These are phyloP conservation scores for Globisporangium viniferum DNA, from an alignment of 352 stramenopile genomes.

Conservation along the genomic window DNA sequence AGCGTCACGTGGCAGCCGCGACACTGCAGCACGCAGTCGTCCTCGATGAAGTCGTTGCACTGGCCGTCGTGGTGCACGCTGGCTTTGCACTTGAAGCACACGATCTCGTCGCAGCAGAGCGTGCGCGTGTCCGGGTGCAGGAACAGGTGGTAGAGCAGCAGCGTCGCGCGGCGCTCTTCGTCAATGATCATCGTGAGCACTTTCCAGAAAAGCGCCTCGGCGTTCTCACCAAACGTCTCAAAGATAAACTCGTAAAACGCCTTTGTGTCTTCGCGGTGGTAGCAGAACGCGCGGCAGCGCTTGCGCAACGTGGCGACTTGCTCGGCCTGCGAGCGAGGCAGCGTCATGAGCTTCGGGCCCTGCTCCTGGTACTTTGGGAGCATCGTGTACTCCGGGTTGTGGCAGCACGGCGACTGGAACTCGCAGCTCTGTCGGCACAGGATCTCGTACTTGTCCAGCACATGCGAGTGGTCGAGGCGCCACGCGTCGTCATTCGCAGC, in stretches of 20 bases:
- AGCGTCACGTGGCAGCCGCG: conserved; percentile 51
- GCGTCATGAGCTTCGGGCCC: conserved; percentile 12
- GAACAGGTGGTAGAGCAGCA: conserved; percentile 46
- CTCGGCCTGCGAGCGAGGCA: conserved; percentile 18
- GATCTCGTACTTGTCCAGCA: conserved; percentile 56
- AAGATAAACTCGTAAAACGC: conserved; percentile 38
- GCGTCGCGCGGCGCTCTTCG: conserved; percentile 50
- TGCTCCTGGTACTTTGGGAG: conserved; percentile 21
- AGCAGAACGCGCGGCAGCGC: conserved; percentile 34
- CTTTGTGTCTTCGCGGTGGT: conserved; percentile 27
- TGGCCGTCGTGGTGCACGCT: conserved; percentile 38
- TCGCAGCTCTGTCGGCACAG: conserved; percentile 57
- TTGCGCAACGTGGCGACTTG: conserved; percentile 20
- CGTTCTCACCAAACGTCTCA: conserved; percentile 20
- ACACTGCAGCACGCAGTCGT: conserved; percentile 50
- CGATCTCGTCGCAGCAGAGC: conserved; percentile 32
- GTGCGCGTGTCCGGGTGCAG: conserved; percentile 45
- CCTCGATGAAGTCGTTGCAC: conserved; percentile 57
- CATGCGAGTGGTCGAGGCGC: conserved; percentile 35
- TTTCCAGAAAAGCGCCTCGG: conserved; percentile 24
- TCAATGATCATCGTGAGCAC: conserved; percentile 41
- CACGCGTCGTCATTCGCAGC: conserved; percentile 5
- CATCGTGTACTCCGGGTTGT: conserved; percentile 58
- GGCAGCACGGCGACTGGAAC: conserved; percentile 60
- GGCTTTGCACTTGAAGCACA: conserved; percentile 71